Evolutionary conservation across 208 protist species (phyloP).

Genomic region (Tritrichomonas musculus): DNA sequence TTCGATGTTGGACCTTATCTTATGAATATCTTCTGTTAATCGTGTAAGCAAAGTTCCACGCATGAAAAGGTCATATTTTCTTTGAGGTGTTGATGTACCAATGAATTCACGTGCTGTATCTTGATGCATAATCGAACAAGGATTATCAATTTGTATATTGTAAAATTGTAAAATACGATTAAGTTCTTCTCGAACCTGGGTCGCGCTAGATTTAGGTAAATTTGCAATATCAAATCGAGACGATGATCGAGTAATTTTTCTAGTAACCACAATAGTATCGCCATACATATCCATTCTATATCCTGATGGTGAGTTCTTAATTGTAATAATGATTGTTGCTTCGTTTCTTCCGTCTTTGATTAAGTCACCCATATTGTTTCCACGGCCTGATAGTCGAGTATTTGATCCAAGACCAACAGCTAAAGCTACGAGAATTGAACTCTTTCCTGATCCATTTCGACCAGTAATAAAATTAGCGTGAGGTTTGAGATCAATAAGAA

Average conservation of each 20-base stretch:
- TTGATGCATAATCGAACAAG: conserved; percentile 31
- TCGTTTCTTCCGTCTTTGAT: conserved; percentile 19
- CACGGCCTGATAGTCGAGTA: not conserved
- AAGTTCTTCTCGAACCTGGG: not conserved
- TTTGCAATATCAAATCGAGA: not conserved
- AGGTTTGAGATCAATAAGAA: not conserved
- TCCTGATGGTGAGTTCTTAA: not conserved
- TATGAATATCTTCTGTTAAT: not conserved
- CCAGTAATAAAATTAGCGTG: conserved; percentile 22
- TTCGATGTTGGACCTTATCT: not conserved
- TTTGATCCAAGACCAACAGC: conserved; percentile 31
- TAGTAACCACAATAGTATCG: not conserved
- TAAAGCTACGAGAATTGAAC: conserved; percentile 17
- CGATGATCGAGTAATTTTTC: not conserved
- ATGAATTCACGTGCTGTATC: conserved; percentile 29
- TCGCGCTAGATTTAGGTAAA: not conserved
- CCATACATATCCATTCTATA: not conserved
- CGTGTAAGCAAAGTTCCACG: not conserved
- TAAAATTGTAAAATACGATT: not conserved
- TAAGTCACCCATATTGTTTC: not conserved
- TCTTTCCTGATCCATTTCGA: conserved; percentile 19
- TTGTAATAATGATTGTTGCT: not conserved
- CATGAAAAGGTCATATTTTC: conserved; percentile 35
- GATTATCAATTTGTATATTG: conserved; percentile 32
- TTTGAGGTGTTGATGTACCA: not conserved